Base-by-base conservation (phyloP, 2,329 filamentous ascomycete genomes). In the Hypoxylon sp. region DNA sequence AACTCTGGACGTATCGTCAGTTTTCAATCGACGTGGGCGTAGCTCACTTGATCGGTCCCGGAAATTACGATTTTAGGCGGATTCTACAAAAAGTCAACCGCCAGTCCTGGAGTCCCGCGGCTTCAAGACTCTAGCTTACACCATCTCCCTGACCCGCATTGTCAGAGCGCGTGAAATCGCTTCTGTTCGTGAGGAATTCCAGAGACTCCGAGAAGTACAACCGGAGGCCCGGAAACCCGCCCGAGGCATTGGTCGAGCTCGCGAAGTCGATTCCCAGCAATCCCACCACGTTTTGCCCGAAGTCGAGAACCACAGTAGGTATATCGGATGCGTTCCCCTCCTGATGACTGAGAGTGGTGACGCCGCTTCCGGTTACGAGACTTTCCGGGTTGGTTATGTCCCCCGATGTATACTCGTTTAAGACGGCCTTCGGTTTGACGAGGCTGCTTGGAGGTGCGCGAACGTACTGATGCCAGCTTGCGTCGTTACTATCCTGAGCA, bases 151-250 rank as follows among this genome's bases (percentile, higher is more conserved):
- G 57, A 24, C 52, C 68, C 4, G 77, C 80, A 60, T 82, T 83
- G 55, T 84, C 76, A 7, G 83, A 85, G 38, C 83, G 73, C 1
- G 82, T 81, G 56, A 84, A 85, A 67, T 85, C 83, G 61, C 82
- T 83, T 12, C 78, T 73, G 56, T 81, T 68, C 0, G 75, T 75
- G 14, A 85, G 75, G 53, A 77, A 83, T 64, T 83, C 74, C 32
- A 82, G 67, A 0, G 81, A 81, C 71, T 85, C 83, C 0, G 83
- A 85, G 66, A 85, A 85, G 9, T 80, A 80, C 22, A 85, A 69
- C 33, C 77, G 75, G n/a, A 85, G 70, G 0, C 82, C 82, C 0
- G 78, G 82, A 26, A 73, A 72, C 51, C 70, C 77, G 5, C 46
- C 46, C 24, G 36, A 72, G 55, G 28, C 61, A 22, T 73, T 75